Evolutionary conservation across 2,329 filamentous ascomycete genomes (phyloP), one percentile per base, ranked within the genome.

Genomic region (Botrytis medusae): DNA sequence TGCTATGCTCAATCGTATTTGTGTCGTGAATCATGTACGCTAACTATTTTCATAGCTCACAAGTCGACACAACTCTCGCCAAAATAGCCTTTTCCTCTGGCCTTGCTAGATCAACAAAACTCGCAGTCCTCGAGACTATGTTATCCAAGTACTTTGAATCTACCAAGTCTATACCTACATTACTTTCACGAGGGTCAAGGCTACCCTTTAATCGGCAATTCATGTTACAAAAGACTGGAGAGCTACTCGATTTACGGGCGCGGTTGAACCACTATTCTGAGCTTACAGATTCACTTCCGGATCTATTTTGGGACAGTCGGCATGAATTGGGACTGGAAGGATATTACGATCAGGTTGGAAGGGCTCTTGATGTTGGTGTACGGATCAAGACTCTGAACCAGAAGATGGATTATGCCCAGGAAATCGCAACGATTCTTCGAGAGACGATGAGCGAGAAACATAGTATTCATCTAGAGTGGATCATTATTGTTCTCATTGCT

Each of bases 21-120:
- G 60, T 16, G 12, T 40, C 42, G 18, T 37, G 12, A 44, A 46
- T 46, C 2, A 20, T 62, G 9, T 48, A 34, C 51, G 20, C 72
- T 77, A 60, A 77, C 63, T 57, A 16, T 44, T 54, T 42, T 22
- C 37, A 37, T 44, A 79, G 77, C 61, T 74, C 74, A 54, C 77
- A 75, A 78, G 82, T 87, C 18, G 87, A 88, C 78, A 88, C 85
- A 1, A 93, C 95, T 2, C 87, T 98, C 22, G 94, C 95, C 78
- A 98, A 98, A 81, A 95, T 98, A 75, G 96, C 96, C 61, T 98
- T 98, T 82, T 98, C 95, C 0, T 98, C 94, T 0, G 95, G 95
- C 2, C 88, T 99, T 16, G 95, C 96, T 8, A 89, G 96, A 71
- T 96, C 92, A 79, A 98, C 96, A 9, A 98, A 98, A 82, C 88